Percentiles rank a stretch among this genome's conserved stretches.
phyloP scores from a whole-genome alignment of 805 yeast species.

The Candida verbasci region DNA sequence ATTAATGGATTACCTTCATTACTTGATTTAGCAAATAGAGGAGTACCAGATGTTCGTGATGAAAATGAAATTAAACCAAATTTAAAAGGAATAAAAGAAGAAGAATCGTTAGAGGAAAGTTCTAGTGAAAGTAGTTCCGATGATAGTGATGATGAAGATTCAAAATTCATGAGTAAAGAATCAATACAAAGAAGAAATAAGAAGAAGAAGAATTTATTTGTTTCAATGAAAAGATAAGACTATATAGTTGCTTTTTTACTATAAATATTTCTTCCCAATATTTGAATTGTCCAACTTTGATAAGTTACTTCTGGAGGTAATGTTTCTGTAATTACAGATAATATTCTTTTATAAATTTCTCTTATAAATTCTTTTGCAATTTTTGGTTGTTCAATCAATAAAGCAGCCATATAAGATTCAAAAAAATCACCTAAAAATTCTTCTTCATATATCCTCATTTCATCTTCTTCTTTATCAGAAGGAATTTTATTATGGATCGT shows the following conservation, averaged over 20 bases:
- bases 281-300: constrained; percentile 27
- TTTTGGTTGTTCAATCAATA: constrained; percentile 33
- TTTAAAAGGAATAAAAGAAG: neutral
- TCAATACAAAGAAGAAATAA: constrained; percentile 18
- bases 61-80: neutral
- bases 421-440: constrained; percentile 40
- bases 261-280: constrained; percentile 26
- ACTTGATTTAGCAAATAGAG: constrained; percentile 57
- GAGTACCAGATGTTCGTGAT: constrained; percentile 62
- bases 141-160: constrained; percentile 10
- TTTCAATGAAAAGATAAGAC: neutral
- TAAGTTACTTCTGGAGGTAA: constrained; percentile 17
- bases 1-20: constrained; percentile 36
- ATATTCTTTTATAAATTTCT: constrained; percentile 25
- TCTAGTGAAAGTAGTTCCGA: neutral
- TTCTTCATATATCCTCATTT: constrained; percentile 28
- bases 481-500: constrained; percentile 12
- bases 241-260: constrained; percentile 1
- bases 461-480: constrained; percentile 10
- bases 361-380: constrained; percentile 31
- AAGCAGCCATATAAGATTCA: constrained; percentile 40
- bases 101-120: constrained; percentile 3
- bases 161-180: constrained; percentile 20
- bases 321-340: constrained; percentile 12
- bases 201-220: constrained; percentile 14